phyloP scores from a whole-genome alignment of 257 asterid genomes.

The Anisodus acutangulus region DNA sequence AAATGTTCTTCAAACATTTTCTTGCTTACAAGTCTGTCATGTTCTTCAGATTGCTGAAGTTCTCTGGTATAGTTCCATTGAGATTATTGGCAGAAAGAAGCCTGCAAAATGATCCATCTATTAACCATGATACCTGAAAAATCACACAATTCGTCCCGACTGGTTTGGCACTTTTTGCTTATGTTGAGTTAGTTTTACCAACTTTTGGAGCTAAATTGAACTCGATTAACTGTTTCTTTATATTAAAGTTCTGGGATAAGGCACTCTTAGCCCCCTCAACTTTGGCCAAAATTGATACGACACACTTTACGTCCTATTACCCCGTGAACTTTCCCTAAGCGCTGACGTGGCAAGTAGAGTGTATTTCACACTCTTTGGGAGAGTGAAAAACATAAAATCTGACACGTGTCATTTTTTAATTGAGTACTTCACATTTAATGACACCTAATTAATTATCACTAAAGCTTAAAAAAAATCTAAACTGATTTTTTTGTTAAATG shows the following conservation, averaged over 20 bases:
- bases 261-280: too few relatives aligned
- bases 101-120: constrained; percentile 52
- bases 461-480: too few relatives aligned
- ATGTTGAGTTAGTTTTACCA: neutral
- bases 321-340: too few relatives aligned
- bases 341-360: too few relatives aligned
- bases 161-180: constrained; percentile 25
- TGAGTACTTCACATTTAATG: too few relatives aligned
- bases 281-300: too few relatives aligned
- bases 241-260: neutral
- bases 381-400: too few relatives aligned
- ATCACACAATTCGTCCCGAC: constrained; percentile 1
- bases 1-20: constrained; percentile 4
- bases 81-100: constrained; percentile 75
- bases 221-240: neutral
- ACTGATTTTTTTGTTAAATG: too few relatives aligned
- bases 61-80: constrained; percentile 72
- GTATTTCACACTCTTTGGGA: too few relatives aligned
- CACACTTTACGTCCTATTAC: too few relatives aligned
- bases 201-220: constrained; percentile 10
- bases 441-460: too few relatives aligned
- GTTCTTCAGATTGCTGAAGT: constrained; percentile 62
- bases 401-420: too few relatives aligned
- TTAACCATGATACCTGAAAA: constrained; percentile 13
- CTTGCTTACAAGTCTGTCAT: constrained; percentile 81